These are phyloP conservation scores for Suillus plorans DNA, from an alignment of 768 basidiomycete species.

Conservation along the genomic window DNA sequence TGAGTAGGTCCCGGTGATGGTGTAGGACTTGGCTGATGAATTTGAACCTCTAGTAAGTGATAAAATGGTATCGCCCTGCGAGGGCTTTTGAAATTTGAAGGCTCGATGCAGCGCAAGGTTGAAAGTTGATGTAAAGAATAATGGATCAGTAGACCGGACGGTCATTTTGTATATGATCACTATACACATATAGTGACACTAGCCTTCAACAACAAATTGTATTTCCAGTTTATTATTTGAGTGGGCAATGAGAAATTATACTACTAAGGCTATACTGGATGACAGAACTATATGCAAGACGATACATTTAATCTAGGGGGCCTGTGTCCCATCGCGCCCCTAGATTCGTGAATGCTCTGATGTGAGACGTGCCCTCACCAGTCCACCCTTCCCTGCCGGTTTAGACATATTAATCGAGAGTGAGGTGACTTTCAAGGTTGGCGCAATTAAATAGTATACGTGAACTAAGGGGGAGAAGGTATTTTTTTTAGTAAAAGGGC, in stretches of 20 bases:
- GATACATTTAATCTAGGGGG: too few relatives aligned
- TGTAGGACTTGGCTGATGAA: neutral
- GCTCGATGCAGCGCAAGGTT: neutral
- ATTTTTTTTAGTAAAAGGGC: neutral
- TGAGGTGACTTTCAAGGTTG: too few relatives aligned
- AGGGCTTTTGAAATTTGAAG: neutral
- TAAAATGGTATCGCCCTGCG: too few relatives aligned
- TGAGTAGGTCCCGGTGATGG: neutral
- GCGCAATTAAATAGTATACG: too few relatives aligned
- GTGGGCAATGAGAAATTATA: neutral
- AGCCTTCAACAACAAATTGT: neutral
- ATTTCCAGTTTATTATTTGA: neutral
- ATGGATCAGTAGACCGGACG: neutral
- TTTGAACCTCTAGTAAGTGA: neutral
- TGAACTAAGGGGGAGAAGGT: too few relatives aligned
- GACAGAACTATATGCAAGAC: neutral
- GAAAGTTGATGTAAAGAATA: neutral
- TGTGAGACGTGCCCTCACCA: too few relatives aligned
- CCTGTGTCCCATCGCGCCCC: slow-evolving; percentile 6
- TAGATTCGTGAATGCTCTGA: too few relatives aligned
- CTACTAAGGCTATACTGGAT: neutral
- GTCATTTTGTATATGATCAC: neutral
- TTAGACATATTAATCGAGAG: too few relatives aligned
- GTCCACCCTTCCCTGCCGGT: too few relatives aligned
- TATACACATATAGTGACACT: neutral